Base-by-base conservation (phyloP, 768 basidiomycete genomes). In the Nidula microcarpa region DNA sequence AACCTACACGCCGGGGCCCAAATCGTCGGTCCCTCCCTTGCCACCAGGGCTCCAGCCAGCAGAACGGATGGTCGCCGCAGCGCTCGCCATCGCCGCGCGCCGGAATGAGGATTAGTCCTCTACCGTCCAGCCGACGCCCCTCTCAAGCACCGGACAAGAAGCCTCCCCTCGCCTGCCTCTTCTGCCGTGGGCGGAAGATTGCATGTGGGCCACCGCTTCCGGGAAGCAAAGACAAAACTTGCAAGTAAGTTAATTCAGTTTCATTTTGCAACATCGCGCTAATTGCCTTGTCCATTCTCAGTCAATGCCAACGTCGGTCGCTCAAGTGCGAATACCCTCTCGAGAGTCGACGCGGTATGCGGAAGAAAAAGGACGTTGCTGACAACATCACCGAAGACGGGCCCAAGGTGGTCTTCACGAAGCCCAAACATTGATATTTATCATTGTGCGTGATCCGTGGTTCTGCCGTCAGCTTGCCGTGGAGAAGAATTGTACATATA, bases 261-360 rank as follows among this genome's bases (percentile, higher is more conserved):
- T 59, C 49, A 36, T 34, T 36, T 23, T 16, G n/a, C n/a, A 8
- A 14, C 7, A 7, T 50, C 3, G 48, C 16, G 5, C 51, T 50
- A 35, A 55, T 46, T 51, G 34, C 54, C 49, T 52, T 58, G 54
- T 56, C 55, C 52, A 58, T 61, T 57, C 54, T 47, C 63, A 90
- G 88, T 66, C 88, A 90, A 73, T 90, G 88, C 62, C 80, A 80
- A 49, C 77, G 86, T 41, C 82, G 88, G 23, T 79, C 80, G 33
- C 78, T 89, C 47, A 79, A 74, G 53, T 90, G 88, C 64, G 85
- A 85, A 60, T 89, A 87, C 58, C 88, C 88, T 0, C 67, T 74
- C 5, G 85, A 86, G 65, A 88, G 86, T 59, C 75, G 85, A 35
- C 77, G 88, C 14, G 88, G 88, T 8, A 81, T 86, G 77, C 76